Percentiles rank a stretch among this genome's conserved stretches.
These are phyloP conservation scores for Penicillium subrubescens DNA, from an alignment of 495 filamentous ascomycete species.

Conservation along the genomic window DNA sequence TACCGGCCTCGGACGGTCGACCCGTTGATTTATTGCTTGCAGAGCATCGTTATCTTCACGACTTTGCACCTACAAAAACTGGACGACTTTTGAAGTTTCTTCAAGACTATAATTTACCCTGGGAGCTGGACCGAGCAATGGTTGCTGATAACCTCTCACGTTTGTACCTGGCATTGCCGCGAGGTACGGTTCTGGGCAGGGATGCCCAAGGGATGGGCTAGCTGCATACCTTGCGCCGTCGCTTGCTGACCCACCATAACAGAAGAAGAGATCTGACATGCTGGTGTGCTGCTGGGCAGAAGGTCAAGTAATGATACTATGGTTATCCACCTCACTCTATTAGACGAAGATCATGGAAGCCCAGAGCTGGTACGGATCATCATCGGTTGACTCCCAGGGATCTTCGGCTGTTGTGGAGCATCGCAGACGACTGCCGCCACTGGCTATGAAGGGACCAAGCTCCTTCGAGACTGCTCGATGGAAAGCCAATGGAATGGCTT, in stretches of 20 bases:
- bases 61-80: too few species aligned
- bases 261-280: neutral
- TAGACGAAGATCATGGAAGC: neutral
- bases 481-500: neutral
- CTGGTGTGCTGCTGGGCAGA: neutral
- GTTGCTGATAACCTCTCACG: neutral
- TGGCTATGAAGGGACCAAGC: neutral
- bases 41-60: neutral
- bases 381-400: neutral
- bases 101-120: neutral
- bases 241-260: neutral
- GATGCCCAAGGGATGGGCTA: conserved; percentile 7
- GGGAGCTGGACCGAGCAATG: too few species aligned
- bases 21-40: neutral
- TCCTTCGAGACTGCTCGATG: neutral
- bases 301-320: neutral
- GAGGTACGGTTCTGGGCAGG: neutral
- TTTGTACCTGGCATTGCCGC: neutral
- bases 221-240: neutral
- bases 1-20: neutral
- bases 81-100: neutral
- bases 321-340: neutral
- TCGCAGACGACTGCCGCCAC: neutral
- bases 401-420: neutral
- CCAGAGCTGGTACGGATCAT: neutral